Conservation (phyloP, 2,329 filamentous ascomycete species). For the Penicillium crustosum region DNA sequence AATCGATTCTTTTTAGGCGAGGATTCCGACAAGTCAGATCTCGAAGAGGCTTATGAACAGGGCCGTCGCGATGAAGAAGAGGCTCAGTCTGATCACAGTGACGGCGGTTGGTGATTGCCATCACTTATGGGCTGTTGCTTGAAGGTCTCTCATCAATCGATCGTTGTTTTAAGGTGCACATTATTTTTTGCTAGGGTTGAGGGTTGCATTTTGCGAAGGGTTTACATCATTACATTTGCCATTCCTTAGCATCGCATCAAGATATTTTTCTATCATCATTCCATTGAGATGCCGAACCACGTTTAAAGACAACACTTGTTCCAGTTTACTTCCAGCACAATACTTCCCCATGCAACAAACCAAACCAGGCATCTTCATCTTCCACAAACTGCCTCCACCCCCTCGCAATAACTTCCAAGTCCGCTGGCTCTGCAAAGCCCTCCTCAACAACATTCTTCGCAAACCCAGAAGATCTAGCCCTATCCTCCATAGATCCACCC, state of each 20-base stretch:
- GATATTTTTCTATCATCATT: neutral
- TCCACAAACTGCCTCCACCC: conserved; percentile 39
- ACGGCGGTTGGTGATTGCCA: conserved; percentile 1
- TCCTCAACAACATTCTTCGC: conserved; percentile 30
- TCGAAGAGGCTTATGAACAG: conserved; percentile 23
- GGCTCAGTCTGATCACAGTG: conserved; percentile 6
- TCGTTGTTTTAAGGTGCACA: neutral
- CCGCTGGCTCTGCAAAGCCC: conserved; percentile 32
- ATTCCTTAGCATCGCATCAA: neutral
- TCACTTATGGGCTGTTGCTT: neutral
- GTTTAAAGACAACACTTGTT: neutral
- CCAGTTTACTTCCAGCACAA: conserved; percentile 34
- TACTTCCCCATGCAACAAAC: conserved; percentile 40
- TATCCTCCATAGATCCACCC: conserved; percentile 37
- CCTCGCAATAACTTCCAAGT: conserved; percentile 33
- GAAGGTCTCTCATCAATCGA: neutral
- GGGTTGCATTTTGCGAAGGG: neutral
- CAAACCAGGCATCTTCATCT: conserved; percentile 40
- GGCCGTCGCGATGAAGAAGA: conserved; percentile 22
- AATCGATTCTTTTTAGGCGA: conserved; percentile 6
- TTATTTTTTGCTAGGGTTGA: neutral
- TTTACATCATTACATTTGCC: neutral
- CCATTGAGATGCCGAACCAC: too few species aligned
- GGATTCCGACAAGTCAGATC: conserved; percentile 14
- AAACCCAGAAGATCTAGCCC: conserved; percentile 32